Percentiles rank a stretch among this genome's conserved stretches.
phyloP scores from a whole-genome alignment of 164 flowering plant species.

The Annona cherimola region DNA sequence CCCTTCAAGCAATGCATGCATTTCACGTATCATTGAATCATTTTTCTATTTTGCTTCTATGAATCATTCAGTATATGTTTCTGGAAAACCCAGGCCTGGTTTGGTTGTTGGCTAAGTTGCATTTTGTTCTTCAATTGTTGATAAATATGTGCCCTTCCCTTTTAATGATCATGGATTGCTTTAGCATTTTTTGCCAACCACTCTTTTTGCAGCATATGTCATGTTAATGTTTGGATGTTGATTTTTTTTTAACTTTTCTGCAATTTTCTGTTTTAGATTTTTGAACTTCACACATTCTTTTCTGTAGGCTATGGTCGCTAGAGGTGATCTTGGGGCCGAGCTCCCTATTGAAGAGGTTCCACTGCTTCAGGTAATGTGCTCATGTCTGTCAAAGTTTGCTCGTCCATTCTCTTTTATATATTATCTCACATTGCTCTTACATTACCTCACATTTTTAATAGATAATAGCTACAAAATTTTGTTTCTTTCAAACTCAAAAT shows the following conservation, averaged over 20 bases:
- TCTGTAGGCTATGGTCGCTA: slow-evolving; percentile 20
- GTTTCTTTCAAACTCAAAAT: background rate
- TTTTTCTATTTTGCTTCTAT: background rate
- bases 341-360: slow-evolving; percentile 22
- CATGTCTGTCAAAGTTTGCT: background rate
- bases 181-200: background rate
- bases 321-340: slow-evolving; percentile 22
- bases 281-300: background rate
- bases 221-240: background rate
- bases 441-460: background rate
- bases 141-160: background rate
- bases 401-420: background rate
- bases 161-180: background rate
- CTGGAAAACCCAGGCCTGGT: background rate
- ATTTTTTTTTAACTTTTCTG: too few species aligned
- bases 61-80: background rate
- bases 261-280: background rate
- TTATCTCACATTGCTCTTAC: background rate
- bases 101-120: background rate
- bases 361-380: slow-evolving; percentile 8
- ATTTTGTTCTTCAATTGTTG: background rate
- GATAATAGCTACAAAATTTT: background rate
- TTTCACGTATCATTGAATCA: too few species aligned
- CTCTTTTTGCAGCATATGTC: background rate
- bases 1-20: too few species aligned